A percentile compares a stretch with the other conserved stretches of the same genome.
Evolutionary conservation across 106 monocot species (phyloP).

Genomic region (Platanthera zijinensis): DNA sequence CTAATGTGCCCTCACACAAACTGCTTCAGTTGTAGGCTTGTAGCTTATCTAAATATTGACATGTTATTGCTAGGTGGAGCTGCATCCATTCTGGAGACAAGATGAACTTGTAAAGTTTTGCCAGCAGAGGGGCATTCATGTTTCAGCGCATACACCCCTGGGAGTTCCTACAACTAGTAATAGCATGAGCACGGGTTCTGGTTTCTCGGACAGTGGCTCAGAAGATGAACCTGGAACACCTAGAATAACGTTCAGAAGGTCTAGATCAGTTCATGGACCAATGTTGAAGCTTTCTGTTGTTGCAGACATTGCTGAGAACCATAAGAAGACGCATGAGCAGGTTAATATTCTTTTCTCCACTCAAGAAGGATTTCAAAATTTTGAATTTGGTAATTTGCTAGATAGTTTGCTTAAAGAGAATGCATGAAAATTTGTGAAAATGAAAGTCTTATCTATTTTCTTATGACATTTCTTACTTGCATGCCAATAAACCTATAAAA

Average conservation of each 20-base stretch:
- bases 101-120: constrained; percentile 84
- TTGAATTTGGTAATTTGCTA: neutral
- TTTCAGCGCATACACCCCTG: constrained; percentile 83
- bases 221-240: constrained; percentile 91
- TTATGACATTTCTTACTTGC: neutral
- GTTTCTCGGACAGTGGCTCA: constrained; percentile 70
- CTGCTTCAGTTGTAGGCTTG: constrained; percentile 5
- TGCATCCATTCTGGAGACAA: constrained; percentile 95
- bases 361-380: neutral
- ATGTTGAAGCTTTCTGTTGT: constrained; percentile 84
- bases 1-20: neutral
- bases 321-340: constrained; percentile 82
- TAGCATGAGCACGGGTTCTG: constrained; percentile 13
- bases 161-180: constrained; percentile 51
- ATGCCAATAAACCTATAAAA: neutral
- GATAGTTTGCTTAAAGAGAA: neutral
- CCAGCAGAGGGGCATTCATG: constrained; percentile 73
- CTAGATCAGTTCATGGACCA: constrained; percentile 83
- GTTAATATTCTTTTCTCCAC: constrained; percentile 15
- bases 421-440: neutral
- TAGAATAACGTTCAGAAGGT: constrained; percentile 65
- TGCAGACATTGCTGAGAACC: constrained; percentile 56
- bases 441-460: neutral
- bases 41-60: neutral
- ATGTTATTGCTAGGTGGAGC: constrained; percentile 50